These are phyloP conservation scores for Lithocarpus polystachyus DNA, from an alignment of 306 rosid genomes.

Conservation along the genomic window DNA sequence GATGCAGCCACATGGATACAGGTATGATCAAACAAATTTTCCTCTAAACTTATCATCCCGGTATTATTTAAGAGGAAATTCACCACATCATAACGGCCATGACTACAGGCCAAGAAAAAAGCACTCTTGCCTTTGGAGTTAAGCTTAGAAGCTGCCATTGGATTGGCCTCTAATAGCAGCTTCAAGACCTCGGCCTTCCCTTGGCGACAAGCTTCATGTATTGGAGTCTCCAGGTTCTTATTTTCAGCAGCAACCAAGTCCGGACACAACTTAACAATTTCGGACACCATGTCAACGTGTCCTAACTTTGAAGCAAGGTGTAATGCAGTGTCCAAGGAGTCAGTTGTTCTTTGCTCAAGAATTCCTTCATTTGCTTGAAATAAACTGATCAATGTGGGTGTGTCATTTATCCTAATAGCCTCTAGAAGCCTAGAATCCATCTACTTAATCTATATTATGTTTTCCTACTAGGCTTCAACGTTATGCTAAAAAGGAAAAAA, in stretches of 20 bases:
- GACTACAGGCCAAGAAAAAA: slow-evolving; percentile 46
- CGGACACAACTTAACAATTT: slow-evolving; percentile 46
- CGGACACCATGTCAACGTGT: slow-evolving; percentile 39
- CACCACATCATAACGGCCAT: slow-evolving; percentile 57
- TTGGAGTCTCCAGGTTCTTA: slow-evolving; percentile 50
- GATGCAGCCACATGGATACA: slow-evolving; percentile 54
- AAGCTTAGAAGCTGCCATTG: slow-evolving; percentile 40
- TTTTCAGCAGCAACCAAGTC: slow-evolving; percentile 58
- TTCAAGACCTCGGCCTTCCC: slow-evolving; percentile 35
- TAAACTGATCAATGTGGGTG: slow-evolving; percentile 28
- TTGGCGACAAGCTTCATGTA: slow-evolving; percentile 55
- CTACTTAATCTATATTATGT: not conserved
- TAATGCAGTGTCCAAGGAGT: slow-evolving; percentile 45
- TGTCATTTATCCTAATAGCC: slow-evolving; percentile 39
- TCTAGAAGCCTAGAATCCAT: slow-evolving; percentile 52
- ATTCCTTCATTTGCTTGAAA: slow-evolving; percentile 37
- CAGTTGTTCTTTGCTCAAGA: slow-evolving; percentile 43
- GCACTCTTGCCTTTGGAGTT: slow-evolving; percentile 35
- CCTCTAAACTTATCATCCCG: slow-evolving; percentile 24
- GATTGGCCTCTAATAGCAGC: slow-evolving; percentile 46
- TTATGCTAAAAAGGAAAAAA: not conserved
- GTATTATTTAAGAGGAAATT: slow-evolving; percentile 37
- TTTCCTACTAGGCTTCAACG: not conserved
- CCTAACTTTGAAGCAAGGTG: slow-evolving; percentile 65
- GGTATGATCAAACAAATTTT: slow-evolving; percentile 37